These are phyloP conservation scores for Fusarium nelsonii DNA, from an alignment of 2,329 filamentous ascomycete genomes.

Conservation along the genomic window DNA sequence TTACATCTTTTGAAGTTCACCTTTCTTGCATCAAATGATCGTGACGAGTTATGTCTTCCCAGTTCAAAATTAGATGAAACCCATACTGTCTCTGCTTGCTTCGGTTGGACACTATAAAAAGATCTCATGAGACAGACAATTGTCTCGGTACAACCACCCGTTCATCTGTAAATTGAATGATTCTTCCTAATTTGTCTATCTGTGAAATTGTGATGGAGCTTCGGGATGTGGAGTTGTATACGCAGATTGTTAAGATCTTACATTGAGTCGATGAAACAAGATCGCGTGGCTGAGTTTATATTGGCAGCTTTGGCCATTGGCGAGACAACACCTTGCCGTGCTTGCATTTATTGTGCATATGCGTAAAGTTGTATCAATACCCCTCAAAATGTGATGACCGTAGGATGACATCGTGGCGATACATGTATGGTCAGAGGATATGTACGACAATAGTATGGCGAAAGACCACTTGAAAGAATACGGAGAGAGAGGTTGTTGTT, in stretches of 20 bases:
- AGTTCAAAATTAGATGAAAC: slow-evolving; percentile 5
- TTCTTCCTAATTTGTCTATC: neutral
- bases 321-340: slow-evolving; percentile 9
- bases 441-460: neutral
- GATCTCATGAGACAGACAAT: neutral
- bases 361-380: slow-evolving; percentile 11
- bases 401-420: slow-evolving; percentile 34
- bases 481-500: neutral
- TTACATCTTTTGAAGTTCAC: slow-evolving; percentile 39
- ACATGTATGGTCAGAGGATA: slow-evolving; percentile 25
- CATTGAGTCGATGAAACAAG: neutral
- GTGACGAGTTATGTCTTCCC: neutral
- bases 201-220: neutral
- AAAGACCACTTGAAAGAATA: neutral
- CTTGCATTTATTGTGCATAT: slow-evolving; percentile 19
- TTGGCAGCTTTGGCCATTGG: slow-evolving; percentile 8
- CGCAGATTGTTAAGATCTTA: neutral
- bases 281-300: neutral
- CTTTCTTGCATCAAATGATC: neutral
- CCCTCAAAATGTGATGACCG: slow-evolving; percentile 5
- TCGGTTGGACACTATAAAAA: neutral
- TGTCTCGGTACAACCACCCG: neutral
- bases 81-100: slow-evolving; percentile 5
- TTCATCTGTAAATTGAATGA: neutral
- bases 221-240: neutral